Evolutionary conservation across 768 basidiomycete species (phyloP), one percentile per base, ranked within the genome.

Genomic region (Polyporus arcularius): DNA sequence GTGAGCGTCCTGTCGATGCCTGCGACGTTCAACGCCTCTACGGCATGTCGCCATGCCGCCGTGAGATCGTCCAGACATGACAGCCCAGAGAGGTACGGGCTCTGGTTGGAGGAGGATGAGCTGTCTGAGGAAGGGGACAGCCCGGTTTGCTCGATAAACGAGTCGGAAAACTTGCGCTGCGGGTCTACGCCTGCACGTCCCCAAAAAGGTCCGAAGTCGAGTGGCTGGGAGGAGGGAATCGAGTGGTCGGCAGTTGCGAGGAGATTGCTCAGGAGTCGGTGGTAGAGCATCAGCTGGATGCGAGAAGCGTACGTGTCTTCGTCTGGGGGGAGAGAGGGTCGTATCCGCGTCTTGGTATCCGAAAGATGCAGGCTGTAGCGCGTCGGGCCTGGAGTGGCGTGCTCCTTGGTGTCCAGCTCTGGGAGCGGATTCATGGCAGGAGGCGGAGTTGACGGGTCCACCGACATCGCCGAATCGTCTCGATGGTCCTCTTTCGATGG

Each of bases 251-350:
- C 69, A 3, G 80, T 72, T 1, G 67, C 56, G 18, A 87, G 69
- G 12, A 91, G 73, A 4, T 74, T 73, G 21, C 78, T 76, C 40
- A 94, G 77, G 53, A 94, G 82, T 16, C 84, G 83, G 65, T 83
- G 81, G 68, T 94, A 94, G 40, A 92, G 73, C 88, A 91, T 91
- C 4, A 93, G 79, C 69, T 94, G 92, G 39, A 92, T 73, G 7
- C 83, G 82, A 0, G 90, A 79, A 1, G 85, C 70, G 14, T 81
- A 69, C 0, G 84, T 79, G 62, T 92, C 90, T 42, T 80, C 78
- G 14, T 85, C 77, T 4, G 77, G 70, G 1, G 91, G 90, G 1
- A 92, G 64, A 14, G 71, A 76, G 1, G 75, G 60, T 3, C 71
- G 69, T 12, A 71, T 75, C 47, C 91, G 81, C 16, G 90, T 91